Conservation (phyloP, 768 basidiomycete species). For the Tulasnella sp. region DNA sequence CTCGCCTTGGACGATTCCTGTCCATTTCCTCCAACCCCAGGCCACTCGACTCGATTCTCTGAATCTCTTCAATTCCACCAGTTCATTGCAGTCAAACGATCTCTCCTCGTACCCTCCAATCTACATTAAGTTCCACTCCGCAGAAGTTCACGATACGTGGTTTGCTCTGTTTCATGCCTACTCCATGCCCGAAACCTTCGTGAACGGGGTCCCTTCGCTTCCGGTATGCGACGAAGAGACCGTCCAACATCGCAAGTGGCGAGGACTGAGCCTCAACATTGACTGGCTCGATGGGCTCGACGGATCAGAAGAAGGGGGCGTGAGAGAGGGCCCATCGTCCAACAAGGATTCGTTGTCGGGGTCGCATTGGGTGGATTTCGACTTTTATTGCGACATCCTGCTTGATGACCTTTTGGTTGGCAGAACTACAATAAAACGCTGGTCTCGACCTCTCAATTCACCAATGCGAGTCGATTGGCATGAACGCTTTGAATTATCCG, state of each 20-base stretch:
- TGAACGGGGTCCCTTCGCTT: constrained; percentile 50
- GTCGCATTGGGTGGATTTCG: constrained; percentile 56
- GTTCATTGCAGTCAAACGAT: constrained; percentile 32
- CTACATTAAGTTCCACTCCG: constrained; percentile 66
- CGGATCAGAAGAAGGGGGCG: neutral
- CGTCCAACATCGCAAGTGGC: constrained; percentile 53
- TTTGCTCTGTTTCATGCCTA: constrained; percentile 71
- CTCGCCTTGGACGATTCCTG: neutral
- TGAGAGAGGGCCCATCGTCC: constrained; percentile 20
- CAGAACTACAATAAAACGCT: constrained; percentile 66
- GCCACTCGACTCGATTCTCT: constrained; percentile 7
- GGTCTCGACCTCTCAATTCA: neutral
- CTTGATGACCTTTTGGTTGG: constrained; percentile 64
- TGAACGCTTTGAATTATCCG: constrained; percentile 67
- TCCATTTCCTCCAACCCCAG: neutral
- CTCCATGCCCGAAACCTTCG: constrained; percentile 48
- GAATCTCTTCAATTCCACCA: constrained; percentile 56
- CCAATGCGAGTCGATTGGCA: constrained; percentile 63
- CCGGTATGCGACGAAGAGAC: constrained; percentile 82
- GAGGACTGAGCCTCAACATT: constrained; percentile 42
- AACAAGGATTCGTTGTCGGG: constrained; percentile 33
- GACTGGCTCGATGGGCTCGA: neutral
- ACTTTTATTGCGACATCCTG: constrained; percentile 72
- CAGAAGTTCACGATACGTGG: constrained; percentile 69
- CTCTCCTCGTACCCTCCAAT: constrained; percentile 53